These are phyloP conservation scores for Ustilago trichophora DNA, from an alignment of 1,284 basidiomycete species.

Conservation along the genomic window DNA sequence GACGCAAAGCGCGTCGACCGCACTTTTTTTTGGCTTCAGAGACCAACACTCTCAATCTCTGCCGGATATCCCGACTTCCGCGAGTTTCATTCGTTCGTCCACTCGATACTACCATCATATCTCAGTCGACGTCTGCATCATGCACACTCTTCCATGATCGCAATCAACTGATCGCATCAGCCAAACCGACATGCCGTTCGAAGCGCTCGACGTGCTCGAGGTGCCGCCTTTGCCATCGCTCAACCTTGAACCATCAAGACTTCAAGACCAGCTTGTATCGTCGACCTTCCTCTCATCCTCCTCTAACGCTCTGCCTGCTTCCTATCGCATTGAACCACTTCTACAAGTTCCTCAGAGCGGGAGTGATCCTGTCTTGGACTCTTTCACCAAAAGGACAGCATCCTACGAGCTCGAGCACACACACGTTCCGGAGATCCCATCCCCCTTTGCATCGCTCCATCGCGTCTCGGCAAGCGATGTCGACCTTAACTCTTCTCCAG, in stretches of 20 bases:
- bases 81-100: no score
- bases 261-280: constrained; percentile 23
- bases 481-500: constrained; percentile 24
- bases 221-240: constrained; percentile 19
- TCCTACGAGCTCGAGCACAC: background rate
- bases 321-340: constrained; percentile 1
- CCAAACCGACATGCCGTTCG: constrained; percentile 18
- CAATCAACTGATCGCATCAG: constrained; percentile 1
- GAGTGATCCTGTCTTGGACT: constrained; percentile 21
- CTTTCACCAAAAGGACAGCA: constrained; percentile 10
- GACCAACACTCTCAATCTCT: constrained; percentile 37
- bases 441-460: background rate
- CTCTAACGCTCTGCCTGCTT: background rate
- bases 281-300: constrained; percentile 23
- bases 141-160: background rate
- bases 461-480: constrained; percentile 1
- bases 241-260: constrained; percentile 9
- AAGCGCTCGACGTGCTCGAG: constrained; percentile 18
- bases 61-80: no score
- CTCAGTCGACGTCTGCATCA: background rate
- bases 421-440: background rate
- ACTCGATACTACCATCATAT: no score
- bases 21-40: background rate
- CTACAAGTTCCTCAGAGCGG: background rate
- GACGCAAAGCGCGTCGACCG: constrained; percentile 20